phyloP scores from a whole-genome alignment of 208 protist genomes.

The Acanthamoeba polyphaga region DNA sequence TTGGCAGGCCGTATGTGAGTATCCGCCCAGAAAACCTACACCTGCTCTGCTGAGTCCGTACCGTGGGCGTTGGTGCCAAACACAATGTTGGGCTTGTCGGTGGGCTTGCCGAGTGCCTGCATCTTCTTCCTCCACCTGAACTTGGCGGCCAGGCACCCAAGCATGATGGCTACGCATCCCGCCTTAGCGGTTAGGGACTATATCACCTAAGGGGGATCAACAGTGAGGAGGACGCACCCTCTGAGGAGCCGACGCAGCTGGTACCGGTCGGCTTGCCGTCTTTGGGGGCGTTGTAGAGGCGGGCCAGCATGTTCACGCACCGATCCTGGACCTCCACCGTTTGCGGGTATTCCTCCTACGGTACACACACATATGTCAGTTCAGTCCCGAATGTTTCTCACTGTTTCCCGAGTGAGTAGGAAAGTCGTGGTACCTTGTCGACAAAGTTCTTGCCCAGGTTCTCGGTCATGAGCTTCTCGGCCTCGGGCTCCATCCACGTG shows the following conservation, averaged over 20 bases:
- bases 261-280: slow-evolving; percentile 53
- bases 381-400: neutral
- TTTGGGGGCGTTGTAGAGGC: slow-evolving; percentile 77
- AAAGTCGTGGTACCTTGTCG: slow-evolving; percentile 44
- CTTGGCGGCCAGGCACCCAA: slow-evolving; percentile 76
- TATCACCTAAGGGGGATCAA: neutral
- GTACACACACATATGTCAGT: neutral
- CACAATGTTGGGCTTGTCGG: slow-evolving; percentile 78
- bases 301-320: slow-evolving; percentile 80
- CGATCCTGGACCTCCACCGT: slow-evolving; percentile 77
- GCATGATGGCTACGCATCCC: slow-evolving; percentile 36
- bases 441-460: slow-evolving; percentile 78
- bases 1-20: neutral
- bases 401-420: too few species aligned
- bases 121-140: slow-evolving; percentile 79
- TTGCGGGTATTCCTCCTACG: slow-evolving; percentile 77
- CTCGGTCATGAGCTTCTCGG: slow-evolving; percentile 69
- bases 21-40: neutral
- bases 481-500: slow-evolving; percentile 66
- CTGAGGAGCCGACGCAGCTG: slow-evolving; percentile 78
- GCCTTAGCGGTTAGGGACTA: neutral
- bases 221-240: neutral
- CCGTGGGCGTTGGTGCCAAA: slow-evolving; percentile 55
- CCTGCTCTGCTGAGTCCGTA: neutral
- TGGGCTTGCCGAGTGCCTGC: slow-evolving; percentile 56